Evolutionary conservation across 108 stramenopile genomes (phyloP), one percentile per base, ranked within the genome.

Genomic region (Nannochloropsis salina): DNA sequence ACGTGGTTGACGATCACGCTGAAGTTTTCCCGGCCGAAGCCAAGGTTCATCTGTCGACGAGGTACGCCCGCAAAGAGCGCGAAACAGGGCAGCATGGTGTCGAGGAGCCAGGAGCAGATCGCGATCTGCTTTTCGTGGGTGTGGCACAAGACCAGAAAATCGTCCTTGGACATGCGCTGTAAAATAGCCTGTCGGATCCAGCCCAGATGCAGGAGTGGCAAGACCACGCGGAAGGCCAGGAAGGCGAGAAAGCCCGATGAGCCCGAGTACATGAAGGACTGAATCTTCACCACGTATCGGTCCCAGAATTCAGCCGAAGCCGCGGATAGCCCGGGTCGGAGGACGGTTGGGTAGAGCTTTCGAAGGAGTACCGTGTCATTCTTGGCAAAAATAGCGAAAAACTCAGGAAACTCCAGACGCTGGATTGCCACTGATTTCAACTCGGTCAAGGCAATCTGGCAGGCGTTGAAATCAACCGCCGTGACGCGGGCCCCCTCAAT

Each of bases 391-490:
- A 91, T 89, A 11, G 88, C 88, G 83, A 91, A 91, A 84, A 89
- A 86, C 6, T 88, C 83, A 9, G 84, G 86, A 41, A 82, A 87
- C 3, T 85, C 43, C 44, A 91, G 21, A 11, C 31, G 42, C 83
- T 85, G 51, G 81, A 84, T 84, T 22, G 42, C 42, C 21, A 80
- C 86, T 22, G 80, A 81, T 88, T 91, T 91, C 15, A 91, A 43
- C 79, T 91, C 90, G 12, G 44, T 41, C n/a, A 91, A 86, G 42
- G 90, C 90, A 31, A 91, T 89, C 47, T 91, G 90, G 45, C 86
- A 87, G 15, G 82, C 45, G 81, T 91, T 91, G 83, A 91, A 86
- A 44, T 91, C 90, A n/a, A 89, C 88, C 21, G 90, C 90, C 15
- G 90, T 89, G 8, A 91, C 88, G 40, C 44, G 31, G 42, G 90